These are phyloP conservation scores for Endocalyx cinctus DNA, from an alignment of 2,329 filamentous ascomycete genomes.

Conservation along the genomic window DNA sequence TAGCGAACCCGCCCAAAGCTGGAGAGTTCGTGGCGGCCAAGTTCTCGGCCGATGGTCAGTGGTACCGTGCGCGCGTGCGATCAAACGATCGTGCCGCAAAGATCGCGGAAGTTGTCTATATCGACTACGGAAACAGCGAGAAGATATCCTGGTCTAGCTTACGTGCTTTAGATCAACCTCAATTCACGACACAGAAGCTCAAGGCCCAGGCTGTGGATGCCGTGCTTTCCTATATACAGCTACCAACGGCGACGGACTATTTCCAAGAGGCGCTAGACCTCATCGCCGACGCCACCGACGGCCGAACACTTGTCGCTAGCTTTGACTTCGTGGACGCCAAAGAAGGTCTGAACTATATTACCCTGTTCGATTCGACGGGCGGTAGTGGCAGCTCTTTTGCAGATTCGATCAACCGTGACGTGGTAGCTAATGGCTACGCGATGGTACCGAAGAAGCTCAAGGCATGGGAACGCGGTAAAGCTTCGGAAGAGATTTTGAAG, in stretches of 20 bases:
- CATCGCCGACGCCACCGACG: slow-evolving; percentile 69
- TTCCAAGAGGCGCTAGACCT: slow-evolving; percentile 73
- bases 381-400: slow-evolving; percentile 53
- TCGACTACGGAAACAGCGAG: slow-evolving; percentile 96
- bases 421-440: slow-evolving; percentile 76
- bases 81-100: slow-evolving; percentile 89
- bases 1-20: slow-evolving; percentile 76
- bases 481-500: slow-evolving; percentile 66
- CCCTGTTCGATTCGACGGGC: slow-evolving; percentile 74
- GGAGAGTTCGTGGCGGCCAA: slow-evolving; percentile 89
- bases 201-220: slow-evolving; percentile 86
- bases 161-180: slow-evolving; percentile 70
- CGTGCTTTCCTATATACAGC: slow-evolving; percentile 80
- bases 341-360: slow-evolving; percentile 80
- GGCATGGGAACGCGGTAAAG: slow-evolving; percentile 74
- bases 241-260: slow-evolving; percentile 79
- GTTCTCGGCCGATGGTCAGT: slow-evolving; percentile 84
- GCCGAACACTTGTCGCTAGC: slow-evolving; percentile 77
- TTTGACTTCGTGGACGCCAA: slow-evolving; percentile 78
- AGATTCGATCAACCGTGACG: slow-evolving; percentile 84
- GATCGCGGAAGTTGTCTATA: slow-evolving; percentile 84
- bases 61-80: slow-evolving; percentile 89
- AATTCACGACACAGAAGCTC: slow-evolving; percentile 78
- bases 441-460: slow-evolving; percentile 92
- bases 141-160: slow-evolving; percentile 79